Base-by-base conservation (phyloP, 75 land plant genomes). In the Picea glauca region DNA sequence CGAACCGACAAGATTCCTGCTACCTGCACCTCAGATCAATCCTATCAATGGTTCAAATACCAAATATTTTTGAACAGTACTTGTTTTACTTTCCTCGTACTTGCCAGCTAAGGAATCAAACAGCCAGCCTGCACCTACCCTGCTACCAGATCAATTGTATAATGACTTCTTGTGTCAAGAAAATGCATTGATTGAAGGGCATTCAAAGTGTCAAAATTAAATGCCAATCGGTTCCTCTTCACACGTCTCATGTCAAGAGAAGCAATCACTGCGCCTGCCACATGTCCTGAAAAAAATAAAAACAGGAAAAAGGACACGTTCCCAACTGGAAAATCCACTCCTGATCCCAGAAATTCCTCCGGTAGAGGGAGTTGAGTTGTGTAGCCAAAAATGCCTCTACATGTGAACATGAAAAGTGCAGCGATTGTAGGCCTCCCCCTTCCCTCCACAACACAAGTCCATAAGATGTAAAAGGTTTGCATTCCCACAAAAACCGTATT, bases 251-350 rank as follows among this genome's bases (percentile, higher is more conserved):
- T 92, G 80, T 92, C 94, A 11, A 92, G 58, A 0, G 94, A 92
- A 15, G 91, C 92, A 20, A 92, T 92, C 56, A 92, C 84, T 0
- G 92, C 77, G 0, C 90, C 94, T 5, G 92, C 94, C 3, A 92
- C 94, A 76, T 92, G 94, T 30, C 94, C 94, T 20, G 94, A 92
- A 81, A n/a, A n/a, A n/a, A n/a, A n/a, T n/a, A 82, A 92, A 82
- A 92, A 92, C 50, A 92, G 84, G 80, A 90, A 92, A 78, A 92
- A 92, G 9, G 94, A 92, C 9, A 90, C 90, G 58, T 92, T 92
- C 58, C 94, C 94, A 33, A 92, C 94, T n/a, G 94, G 94, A 68
- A 92, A 92, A 68, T 92, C 94, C 74, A 84, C 80, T 2, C 92
- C 91, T 0, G 94, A 92, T 1, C 94, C 94, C 61, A 92, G 68